Conservation (phyloP, 345 rosid species). For the Gossypium rotundifolium region DNA sequence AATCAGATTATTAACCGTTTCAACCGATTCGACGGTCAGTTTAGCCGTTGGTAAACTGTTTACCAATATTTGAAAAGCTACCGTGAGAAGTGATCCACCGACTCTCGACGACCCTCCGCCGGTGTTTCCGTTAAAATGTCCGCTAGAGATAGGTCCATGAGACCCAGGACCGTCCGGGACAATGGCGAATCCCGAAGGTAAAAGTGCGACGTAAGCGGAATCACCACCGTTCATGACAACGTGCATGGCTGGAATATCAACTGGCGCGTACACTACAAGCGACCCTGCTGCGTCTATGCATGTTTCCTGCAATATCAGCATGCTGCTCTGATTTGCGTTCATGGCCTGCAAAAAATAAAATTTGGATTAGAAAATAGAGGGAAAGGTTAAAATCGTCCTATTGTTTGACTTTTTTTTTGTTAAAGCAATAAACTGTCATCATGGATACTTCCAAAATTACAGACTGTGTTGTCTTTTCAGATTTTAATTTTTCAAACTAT, state of each 20-base stretch:
- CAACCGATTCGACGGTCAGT: constrained; percentile 94
- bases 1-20: constrained; percentile 87
- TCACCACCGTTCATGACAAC: constrained; percentile 95
- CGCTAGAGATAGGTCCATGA: constrained; percentile 19
- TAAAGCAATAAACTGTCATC: neutral
- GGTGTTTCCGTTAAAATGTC: constrained; percentile 20
- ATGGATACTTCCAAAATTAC: constrained; percentile 10
- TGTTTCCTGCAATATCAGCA: constrained; percentile 94
- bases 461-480: constrained; percentile 1
- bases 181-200: constrained; percentile 89
- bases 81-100: constrained; percentile 85
- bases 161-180: constrained; percentile 58
- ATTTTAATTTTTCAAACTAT: neutral
- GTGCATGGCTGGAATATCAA: constrained; percentile 94
- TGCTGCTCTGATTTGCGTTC: constrained; percentile 85
- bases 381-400: constrained; percentile 9
- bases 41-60: constrained; percentile 90
- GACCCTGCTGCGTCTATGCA: constrained; percentile 93
- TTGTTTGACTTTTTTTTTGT: constrained; percentile 10
- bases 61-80: constrained; percentile 92
- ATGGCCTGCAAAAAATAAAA: constrained; percentile 46
- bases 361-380: neutral
- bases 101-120: constrained; percentile 29
- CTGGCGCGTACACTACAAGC: constrained; percentile 97
- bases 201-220: constrained; percentile 86